A percentile compares a stretch with the other conserved stretches of the same genome.
Evolutionary conservation across 1,284 basidiomycete genomes (phyloP).

Genomic region (Ustilago cynodontis): DNA sequence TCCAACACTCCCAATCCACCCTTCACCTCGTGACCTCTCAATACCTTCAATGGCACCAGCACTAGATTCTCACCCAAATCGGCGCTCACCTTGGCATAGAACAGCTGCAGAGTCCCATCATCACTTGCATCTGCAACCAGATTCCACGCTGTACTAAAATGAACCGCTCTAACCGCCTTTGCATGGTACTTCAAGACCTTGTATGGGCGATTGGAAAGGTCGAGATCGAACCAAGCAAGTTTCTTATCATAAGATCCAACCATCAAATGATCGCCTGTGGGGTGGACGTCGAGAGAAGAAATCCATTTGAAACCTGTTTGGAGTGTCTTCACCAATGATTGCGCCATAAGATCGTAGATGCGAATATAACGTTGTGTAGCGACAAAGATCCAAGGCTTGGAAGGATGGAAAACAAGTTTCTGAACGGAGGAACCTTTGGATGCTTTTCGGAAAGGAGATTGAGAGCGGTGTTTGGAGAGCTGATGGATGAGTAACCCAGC

Average conservation of each 20-base stretch:
- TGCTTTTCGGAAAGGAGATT: constrained; percentile 92
- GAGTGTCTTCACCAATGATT: constrained; percentile 91
- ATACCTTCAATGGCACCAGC: constrained; percentile 95
- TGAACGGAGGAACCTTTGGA: constrained; percentile 88
- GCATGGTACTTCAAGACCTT: constrained; percentile 96
- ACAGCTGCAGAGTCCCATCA: constrained; percentile 95
- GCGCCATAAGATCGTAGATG: constrained; percentile 92
- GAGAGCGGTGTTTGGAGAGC: constrained; percentile 89
- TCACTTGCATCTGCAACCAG: constrained; percentile 96
- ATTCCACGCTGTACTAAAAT: constrained; percentile 85
- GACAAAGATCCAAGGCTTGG: constrained; percentile 95
- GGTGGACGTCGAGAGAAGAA: constrained; percentile 94
- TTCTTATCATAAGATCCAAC: constrained; percentile 98
- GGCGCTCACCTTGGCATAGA: constrained; percentile 89
- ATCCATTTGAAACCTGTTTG: constrained; percentile 96
- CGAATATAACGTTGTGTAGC: constrained; percentile 98
- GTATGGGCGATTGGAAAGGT: constrained; percentile 94
- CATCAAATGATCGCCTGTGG: constrained; percentile 85
- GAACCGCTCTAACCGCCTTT: constrained; percentile 88
- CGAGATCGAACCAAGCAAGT: constrained; percentile 98
- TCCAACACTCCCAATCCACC: constrained; percentile 92
- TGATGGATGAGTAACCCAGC: constrained; percentile 94
- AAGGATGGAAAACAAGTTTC: constrained; percentile 91
- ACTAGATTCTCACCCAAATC: constrained; percentile 89
- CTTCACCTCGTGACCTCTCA: constrained; percentile 85